phyloP scores from a whole-genome alignment of 2,329 filamentous ascomycete genomes.

The Neocucurbitaria cava region DNA sequence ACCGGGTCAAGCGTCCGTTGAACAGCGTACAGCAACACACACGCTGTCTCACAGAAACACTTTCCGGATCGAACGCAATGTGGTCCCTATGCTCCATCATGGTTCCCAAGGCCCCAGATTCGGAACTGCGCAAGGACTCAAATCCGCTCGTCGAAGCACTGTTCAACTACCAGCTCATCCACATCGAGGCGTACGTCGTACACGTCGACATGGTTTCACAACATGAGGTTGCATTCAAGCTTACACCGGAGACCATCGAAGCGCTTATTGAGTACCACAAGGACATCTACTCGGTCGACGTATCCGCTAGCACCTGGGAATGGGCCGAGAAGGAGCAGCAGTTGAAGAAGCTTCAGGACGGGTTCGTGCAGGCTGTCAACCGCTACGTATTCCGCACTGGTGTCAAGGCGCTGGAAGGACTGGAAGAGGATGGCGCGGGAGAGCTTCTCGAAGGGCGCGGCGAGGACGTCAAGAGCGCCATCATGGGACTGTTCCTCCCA shows the following conservation, averaged over 20 bases:
- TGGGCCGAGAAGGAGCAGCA: conserved; percentile 98
- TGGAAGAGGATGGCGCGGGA: conserved; percentile 95
- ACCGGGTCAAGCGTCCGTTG: conserved; percentile 92
- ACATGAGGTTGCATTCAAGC: conserved; percentile 97
- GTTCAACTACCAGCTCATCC: conserved; percentile 91
- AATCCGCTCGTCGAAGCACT: conserved; percentile 86
- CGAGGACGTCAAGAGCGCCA: conserved; percentile 88
- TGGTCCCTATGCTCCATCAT: conserved; percentile 95
- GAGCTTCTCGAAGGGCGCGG: conserved; percentile 91
- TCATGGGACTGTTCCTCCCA: conserved; percentile 83
- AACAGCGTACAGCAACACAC: conserved; percentile 97
- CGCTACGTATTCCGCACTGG: conserved; percentile 94
- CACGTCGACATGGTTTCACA: conserved; percentile 98
- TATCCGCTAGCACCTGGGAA: conserved; percentile 85
- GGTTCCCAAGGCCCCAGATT: conserved; percentile 86
- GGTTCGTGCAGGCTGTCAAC: conserved; percentile 96
- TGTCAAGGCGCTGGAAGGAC: conserved; percentile 86
- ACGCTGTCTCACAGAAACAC: conserved; percentile 90
- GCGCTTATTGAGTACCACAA: conserved; percentile 94
- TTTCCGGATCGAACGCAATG: conserved; percentile 88
- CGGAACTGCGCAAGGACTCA: conserved; percentile 80
- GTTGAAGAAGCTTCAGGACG: conserved; percentile 95
- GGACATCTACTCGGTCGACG: conserved; percentile 90
- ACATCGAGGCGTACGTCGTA: conserved; percentile 96
- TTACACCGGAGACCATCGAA: conserved; percentile 94